These are phyloP conservation scores for Fraxinus ornus DNA, from an alignment of 305 asterid genomes.

Conservation along the genomic window DNA sequence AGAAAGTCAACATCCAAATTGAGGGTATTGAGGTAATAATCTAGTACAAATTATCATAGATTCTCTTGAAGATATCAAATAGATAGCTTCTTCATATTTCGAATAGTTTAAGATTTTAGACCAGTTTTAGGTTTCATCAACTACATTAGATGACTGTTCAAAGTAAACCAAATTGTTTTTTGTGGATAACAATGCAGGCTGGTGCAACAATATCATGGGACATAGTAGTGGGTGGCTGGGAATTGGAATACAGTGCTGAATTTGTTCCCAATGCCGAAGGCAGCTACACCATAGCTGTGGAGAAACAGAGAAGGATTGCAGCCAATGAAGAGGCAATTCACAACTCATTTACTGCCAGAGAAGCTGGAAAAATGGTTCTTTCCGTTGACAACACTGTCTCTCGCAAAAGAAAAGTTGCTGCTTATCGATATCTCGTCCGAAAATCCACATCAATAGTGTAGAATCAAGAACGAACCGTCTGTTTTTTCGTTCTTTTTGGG, in stretches of 20 bases:
- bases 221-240: constrained; percentile 96
- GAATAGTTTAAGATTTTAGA: not conserved
- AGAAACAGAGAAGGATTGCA: constrained; percentile 61
- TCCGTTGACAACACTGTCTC: constrained; percentile 76
- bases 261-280: constrained; percentile 62
- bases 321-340: constrained; percentile 60
- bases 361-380: constrained; percentile 80
- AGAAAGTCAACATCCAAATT: too few relatives aligned
- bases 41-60: not conserved
- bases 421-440: constrained; percentile 75
- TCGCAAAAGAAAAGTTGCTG: constrained; percentile 77
- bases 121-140: not conserved
- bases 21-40: constrained; percentile 84
- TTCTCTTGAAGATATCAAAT: not conserved
- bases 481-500: not conserved
- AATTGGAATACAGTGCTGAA: constrained; percentile 79
- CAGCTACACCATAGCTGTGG: constrained; percentile 87
- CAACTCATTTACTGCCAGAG: constrained; percentile 55
- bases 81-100: not conserved
- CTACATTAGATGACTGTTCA: too few relatives aligned
- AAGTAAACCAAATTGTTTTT: too few relatives aligned
- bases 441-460: constrained; percentile 38
- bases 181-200: constrained; percentile 31
- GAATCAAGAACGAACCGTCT: constrained; percentile 1
- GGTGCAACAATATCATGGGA: constrained; percentile 90